These are phyloP conservation scores for Chrysopogon serrulatus DNA, from an alignment of 176 grass and related monocot genomes.

Conservation along the genomic window DNA sequence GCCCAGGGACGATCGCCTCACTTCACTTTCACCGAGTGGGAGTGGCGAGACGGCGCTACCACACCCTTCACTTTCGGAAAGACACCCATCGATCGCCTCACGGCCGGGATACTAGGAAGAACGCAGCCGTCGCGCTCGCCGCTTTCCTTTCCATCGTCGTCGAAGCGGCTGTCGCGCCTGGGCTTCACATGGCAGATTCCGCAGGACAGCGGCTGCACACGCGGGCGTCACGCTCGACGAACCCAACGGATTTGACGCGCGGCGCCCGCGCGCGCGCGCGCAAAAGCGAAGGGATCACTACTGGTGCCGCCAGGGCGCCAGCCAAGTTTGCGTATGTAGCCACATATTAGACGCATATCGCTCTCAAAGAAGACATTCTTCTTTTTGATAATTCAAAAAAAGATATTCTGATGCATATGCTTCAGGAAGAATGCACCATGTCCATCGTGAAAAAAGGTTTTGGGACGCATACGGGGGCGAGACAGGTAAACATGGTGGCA, in stretches of 20 bases:
- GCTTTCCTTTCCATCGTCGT: not conserved
- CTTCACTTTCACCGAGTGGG: too few relatives aligned
- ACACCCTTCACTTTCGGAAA: not conserved
- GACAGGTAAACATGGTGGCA: too few relatives aligned
- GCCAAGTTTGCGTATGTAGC: not conserved
- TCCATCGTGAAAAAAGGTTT: too few relatives aligned
- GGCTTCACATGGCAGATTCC: slow-evolving; percentile 31
- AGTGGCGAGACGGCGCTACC: not conserved
- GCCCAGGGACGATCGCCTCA: too few relatives aligned
- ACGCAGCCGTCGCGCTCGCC: not conserved
- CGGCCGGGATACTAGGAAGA: not conserved
- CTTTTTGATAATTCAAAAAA: too few relatives aligned
- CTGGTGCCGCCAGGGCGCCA: not conserved
- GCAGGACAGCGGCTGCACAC: not conserved
- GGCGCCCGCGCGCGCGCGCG: not conserved
- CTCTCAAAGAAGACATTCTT: not conserved
- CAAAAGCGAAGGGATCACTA: not conserved
- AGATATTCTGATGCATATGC: too few relatives aligned
- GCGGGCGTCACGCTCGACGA: not conserved
- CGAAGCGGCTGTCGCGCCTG: not conserved
- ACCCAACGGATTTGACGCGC: not conserved
- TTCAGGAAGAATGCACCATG: too few relatives aligned
- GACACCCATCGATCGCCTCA: too few relatives aligned
- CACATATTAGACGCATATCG: not conserved
- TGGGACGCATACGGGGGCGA: too few relatives aligned